A percentile compares a stretch with the other conserved stretches of the same genome.
Evolutionary conservation across 805 yeast genomes (phyloP).

Genomic region (Ogataea thermomethanolica): DNA sequence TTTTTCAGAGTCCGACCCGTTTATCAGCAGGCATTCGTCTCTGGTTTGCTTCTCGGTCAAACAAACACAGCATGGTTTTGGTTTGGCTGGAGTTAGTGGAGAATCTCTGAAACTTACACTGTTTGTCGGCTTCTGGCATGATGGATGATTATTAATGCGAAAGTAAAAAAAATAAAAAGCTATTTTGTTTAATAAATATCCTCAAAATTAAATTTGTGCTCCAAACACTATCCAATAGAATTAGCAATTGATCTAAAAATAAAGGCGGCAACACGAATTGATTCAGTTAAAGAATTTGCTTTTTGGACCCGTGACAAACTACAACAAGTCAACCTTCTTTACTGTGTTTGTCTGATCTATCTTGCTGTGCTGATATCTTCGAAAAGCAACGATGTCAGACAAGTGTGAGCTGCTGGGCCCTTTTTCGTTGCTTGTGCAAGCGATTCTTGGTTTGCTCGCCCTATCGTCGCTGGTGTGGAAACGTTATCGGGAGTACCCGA

Average conservation of each 20-base stretch:
- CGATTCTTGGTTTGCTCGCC: conserved; percentile 71
- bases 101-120: conserved; percentile 20
- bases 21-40: conserved; percentile 80
- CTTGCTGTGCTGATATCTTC: background rate
- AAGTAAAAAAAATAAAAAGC: background rate
- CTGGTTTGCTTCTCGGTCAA: conserved; percentile 56
- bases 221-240: too few species aligned
- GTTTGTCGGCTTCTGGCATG: conserved; percentile 23
- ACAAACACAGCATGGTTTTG: conserved; percentile 97
- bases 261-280: too few species aligned
- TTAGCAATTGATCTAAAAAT: too few species aligned
- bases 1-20: conserved; percentile 81
- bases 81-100: conserved; percentile 41
- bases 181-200: background rate
- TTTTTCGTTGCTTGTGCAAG: conserved; percentile 76
- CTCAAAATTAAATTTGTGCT: background rate
- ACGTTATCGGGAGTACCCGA: conserved; percentile 74
- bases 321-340: too few species aligned
- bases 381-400: conserved; percentile 10
- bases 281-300: too few species aligned
- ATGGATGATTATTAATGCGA: conserved; percentile 1
- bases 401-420: conserved; percentile 77
- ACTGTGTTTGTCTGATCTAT: too few species aligned
- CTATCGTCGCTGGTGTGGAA: conserved; percentile 70
- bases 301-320: too few species aligned